These are phyloP conservation scores for Torulaspora quercuum DNA, from an alignment of 805 yeast species.

Conservation along the genomic window DNA sequence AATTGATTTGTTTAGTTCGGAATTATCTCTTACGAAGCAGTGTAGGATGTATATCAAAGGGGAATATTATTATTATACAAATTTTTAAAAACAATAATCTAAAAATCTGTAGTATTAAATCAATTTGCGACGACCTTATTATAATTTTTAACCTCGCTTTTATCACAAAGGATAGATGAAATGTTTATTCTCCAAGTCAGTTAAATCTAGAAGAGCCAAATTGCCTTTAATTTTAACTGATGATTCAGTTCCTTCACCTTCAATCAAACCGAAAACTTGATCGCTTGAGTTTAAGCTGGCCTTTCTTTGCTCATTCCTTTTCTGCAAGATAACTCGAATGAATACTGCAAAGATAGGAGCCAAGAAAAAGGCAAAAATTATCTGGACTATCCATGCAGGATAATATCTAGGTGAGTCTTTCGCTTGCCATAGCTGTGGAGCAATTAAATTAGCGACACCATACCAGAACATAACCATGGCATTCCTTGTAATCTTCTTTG, in stretches of 20 bases:
- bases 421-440: constrained; percentile 54
- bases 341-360: constrained; percentile 45
- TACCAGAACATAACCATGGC: constrained; percentile 44
- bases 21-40: too few species aligned
- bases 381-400: constrained; percentile 55
- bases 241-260: constrained; percentile 32
- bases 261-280: constrained; percentile 27
- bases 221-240: constrained; percentile 32
- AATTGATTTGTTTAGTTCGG: too few species aligned
- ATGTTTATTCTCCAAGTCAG: constrained; percentile 49
- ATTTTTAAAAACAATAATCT: too few species aligned
- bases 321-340: constrained; percentile 43
- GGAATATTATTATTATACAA: too few species aligned
- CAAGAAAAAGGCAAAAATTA: constrained; percentile 46
- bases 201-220: constrained; percentile 45
- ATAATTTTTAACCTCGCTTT: too few species aligned
- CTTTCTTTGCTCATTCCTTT: constrained; percentile 44
- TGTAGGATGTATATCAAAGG: too few species aligned
- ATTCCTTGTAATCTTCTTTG: constrained; percentile 48
- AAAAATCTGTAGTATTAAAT: too few species aligned
- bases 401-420: constrained; percentile 44
- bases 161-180: constrained; percentile 52
- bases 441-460: constrained; percentile 48
- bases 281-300: constrained; percentile 19
- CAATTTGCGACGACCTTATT: too few species aligned